Base-by-base conservation (phyloP, 2,329 filamentous ascomycete species). In the Geosmithia morbida region DNA sequence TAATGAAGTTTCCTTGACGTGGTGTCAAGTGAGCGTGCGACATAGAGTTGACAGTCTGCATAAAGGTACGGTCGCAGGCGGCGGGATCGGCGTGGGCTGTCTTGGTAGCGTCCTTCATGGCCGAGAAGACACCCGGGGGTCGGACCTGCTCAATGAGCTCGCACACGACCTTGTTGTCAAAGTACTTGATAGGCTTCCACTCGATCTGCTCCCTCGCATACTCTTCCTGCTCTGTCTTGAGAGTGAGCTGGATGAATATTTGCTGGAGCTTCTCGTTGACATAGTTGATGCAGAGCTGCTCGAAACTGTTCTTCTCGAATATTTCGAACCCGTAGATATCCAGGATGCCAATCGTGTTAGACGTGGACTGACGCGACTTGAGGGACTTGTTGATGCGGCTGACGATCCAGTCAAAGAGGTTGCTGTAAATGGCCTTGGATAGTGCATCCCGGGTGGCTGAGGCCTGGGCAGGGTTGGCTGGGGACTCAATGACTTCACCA, bases 291-390 rank as follows among this genome's bases (percentile, higher is more conserved):
- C 92, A 98, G 7, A 98, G 78, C 66, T 98, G 92, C 64, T 98
- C 92, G 58, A 98, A 98, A 54, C 87, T 96, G 70, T 98, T 98
- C 69, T 90, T 92, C 62, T 98, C 92, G 55, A 98, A 98, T 55
- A 98, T 98, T 62, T 98, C 92, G 59, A 98, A 98, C 2, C 92
- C 92, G 62, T 98, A 98, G 55, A 98, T 98, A 73, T 98, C 92
- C 54, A 98, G 74, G 60, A 98, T 97, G 60, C 92, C 92, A 55
- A 98, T 92, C 2, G 86, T 86, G 62, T 96, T 92, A 41, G 79
- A 70, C 3, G 89, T 77, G 0, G 78, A 68, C 45, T 86, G 84
- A 52, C 81, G 78, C 18, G 90, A 85, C 62, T 86, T 82, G 50
- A 97, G 68, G 4, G 90, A 95, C 54, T 82, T 77, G 65, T 97